Evolutionary conservation across 108 stramenopile genomes (phyloP).

Genomic region (Craspedostauros australis): DNA sequence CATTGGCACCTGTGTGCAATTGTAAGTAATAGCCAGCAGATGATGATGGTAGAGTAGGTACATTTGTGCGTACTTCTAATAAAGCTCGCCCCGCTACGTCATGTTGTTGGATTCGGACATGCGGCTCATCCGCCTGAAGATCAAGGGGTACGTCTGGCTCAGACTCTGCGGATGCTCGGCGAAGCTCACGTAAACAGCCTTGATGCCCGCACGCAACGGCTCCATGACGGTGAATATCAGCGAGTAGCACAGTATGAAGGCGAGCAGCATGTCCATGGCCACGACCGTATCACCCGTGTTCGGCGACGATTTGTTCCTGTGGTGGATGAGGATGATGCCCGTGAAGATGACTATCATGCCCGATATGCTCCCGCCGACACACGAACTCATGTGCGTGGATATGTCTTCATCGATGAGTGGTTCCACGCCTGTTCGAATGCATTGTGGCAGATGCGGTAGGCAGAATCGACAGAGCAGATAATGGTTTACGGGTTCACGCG

Average conservation of each 20-base stretch:
- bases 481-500: neutral
- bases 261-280: constrained; percentile 55
- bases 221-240: constrained; percentile 81
- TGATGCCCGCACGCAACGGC: constrained; percentile 74
- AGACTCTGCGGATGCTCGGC: constrained; percentile 75
- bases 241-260: constrained; percentile 68
- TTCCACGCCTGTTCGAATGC: constrained; percentile 68
- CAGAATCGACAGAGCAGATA: neutral
- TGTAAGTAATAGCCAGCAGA: too few relatives aligned
- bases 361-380: constrained; percentile 50
- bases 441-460: too few relatives aligned
- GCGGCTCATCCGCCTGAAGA: constrained; percentile 73
- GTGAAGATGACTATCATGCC: constrained; percentile 61
- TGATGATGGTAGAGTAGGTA: too few relatives aligned
- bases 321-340: constrained; percentile 42
- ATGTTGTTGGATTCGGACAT: constrained; percentile 67
- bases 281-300: constrained; percentile 36
- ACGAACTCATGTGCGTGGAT: constrained; percentile 70
- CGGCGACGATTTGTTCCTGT: constrained; percentile 20
- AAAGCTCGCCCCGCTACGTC: too few relatives aligned
- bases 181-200: constrained; percentile 81
- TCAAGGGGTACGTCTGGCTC: constrained; percentile 73
- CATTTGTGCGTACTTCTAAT: too few relatives aligned
- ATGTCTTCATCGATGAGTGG: constrained; percentile 82
- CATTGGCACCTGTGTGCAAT: too few relatives aligned